phyloP scores from a whole-genome alignment of 208 protist species.

The Paratrypanosoma confusum region DNA sequence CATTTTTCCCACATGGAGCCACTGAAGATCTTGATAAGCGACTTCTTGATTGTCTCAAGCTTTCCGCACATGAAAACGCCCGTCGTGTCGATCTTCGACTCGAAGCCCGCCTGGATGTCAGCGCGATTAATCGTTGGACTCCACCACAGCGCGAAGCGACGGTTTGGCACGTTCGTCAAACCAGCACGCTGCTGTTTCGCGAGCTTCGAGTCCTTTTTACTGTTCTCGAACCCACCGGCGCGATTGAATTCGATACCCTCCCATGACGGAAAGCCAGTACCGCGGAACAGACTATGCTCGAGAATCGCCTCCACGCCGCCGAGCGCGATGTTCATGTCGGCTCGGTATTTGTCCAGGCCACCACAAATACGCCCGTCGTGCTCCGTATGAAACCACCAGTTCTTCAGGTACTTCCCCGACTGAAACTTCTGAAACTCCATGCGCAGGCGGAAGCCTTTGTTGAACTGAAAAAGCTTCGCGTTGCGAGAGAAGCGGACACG shows the following conservation, averaged over 20 bases:
- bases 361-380: slow-evolving; percentile 99
- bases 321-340: slow-evolving; percentile 99
- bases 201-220: slow-evolving; percentile 99
- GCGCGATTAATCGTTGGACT: slow-evolving; percentile 99
- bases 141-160: slow-evolving; percentile 99
- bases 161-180: slow-evolving; percentile 99
- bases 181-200: slow-evolving; percentile 99
- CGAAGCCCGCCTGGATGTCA: slow-evolving; percentile 99
- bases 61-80: slow-evolving; percentile 99
- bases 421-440: slow-evolving; percentile 99
- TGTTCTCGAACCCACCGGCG: slow-evolving; percentile 98
- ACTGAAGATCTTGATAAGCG: slow-evolving; percentile 99
- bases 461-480: slow-evolving; percentile 98
- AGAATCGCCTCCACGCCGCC: slow-evolving; percentile 99
- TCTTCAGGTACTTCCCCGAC: slow-evolving; percentile 97
- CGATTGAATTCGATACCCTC: slow-evolving; percentile 99
- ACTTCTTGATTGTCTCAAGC: slow-evolving; percentile 99
- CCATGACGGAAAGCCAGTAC: slow-evolving; percentile 99
- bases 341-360: slow-evolving; percentile 99
- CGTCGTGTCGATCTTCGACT: slow-evolving; percentile 99
- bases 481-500: slow-evolving; percentile 99
- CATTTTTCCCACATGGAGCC: slow-evolving; percentile 99
- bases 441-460: slow-evolving; percentile 99
- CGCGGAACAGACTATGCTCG: slow-evolving; percentile 99
- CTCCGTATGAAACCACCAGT: slow-evolving; percentile 99